phyloP scores from a whole-genome alignment of 768 basidiomycete genomes.

The Amanita brunnescens region DNA sequence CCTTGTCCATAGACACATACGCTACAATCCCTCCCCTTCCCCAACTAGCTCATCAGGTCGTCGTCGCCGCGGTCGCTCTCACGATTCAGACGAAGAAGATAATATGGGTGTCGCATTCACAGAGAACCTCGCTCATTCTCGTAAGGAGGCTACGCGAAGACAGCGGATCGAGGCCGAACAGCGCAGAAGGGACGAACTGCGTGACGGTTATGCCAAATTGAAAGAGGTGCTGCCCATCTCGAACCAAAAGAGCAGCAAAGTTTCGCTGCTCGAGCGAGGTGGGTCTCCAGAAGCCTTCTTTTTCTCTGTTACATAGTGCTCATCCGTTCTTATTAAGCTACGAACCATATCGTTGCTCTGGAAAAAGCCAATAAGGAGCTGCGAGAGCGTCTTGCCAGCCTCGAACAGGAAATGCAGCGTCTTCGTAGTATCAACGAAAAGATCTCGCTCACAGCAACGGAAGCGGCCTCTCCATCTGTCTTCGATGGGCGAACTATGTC shows the following conservation, averaged over 20 bases:
- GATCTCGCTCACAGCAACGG: constrained; percentile 57
- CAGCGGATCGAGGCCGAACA: constrained; percentile 90
- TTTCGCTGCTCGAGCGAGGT: constrained; percentile 85
- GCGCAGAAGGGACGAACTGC: constrained; percentile 77
- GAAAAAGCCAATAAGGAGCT: constrained; percentile 68
- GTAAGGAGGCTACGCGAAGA: constrained; percentile 78
- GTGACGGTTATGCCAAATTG: constrained; percentile 83
- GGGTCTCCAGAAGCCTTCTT: constrained; percentile 15
- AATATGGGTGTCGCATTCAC: constrained; percentile 58
- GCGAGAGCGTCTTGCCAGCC: constrained; percentile 51
- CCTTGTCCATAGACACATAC: constrained; percentile 64
- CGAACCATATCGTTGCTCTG: constrained; percentile 66
- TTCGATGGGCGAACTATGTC: constrained; percentile 50
- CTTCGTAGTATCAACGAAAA: constrained; percentile 76
- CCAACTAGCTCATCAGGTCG: constrained; percentile 67
- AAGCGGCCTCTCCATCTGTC: constrained; percentile 48
- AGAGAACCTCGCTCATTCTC: constrained; percentile 65
- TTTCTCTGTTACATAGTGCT: constrained; percentile 7
- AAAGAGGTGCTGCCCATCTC: constrained; percentile 82
- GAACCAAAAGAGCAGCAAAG: constrained; percentile 89
- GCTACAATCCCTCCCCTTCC: constrained; percentile 79
- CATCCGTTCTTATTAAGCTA: constrained; percentile 38
- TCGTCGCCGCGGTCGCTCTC: constrained; percentile 61
- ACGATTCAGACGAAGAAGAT: constrained; percentile 73
- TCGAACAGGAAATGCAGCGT: constrained; percentile 64